Evolutionary conservation across 2,329 filamentous ascomycete genomes (phyloP).

Genomic region (Venturia oleaginea): DNA sequence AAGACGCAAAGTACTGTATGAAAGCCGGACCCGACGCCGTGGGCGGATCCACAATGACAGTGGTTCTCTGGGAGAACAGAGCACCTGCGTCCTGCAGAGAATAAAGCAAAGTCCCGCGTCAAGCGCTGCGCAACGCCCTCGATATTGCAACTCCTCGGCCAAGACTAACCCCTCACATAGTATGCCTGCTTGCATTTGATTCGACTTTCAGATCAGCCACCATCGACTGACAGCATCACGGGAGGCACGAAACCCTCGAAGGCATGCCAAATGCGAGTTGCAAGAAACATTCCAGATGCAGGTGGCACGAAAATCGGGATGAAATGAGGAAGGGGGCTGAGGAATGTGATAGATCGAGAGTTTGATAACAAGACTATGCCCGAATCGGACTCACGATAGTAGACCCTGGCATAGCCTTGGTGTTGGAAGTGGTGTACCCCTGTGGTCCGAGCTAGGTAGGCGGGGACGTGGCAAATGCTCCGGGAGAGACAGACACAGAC

Average conservation of each 20-base stretch:
- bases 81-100: too few relatives aligned
- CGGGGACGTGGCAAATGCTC: not conserved
- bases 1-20: not conserved
- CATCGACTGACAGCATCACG: not conserved
- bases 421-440: not conserved
- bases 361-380: not conserved
- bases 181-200: slow-evolving; percentile 4
- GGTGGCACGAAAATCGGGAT: too few relatives aligned
- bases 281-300: too few relatives aligned
- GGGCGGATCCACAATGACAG: not conserved
- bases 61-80: not conserved
- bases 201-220: not conserved
- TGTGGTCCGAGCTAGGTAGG: not conserved
- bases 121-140: not conserved
- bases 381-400: not conserved
- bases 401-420: not conserved
- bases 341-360: slow-evolving; percentile 5
- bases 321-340: too few relatives aligned
- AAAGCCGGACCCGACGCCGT: not conserved
- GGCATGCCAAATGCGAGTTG: not conserved
- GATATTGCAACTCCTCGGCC: not conserved
- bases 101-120: not conserved
- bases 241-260: not conserved
- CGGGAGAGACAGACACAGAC: not conserved
- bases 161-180: too few relatives aligned